Evolutionary conservation across 2,329 filamentous ascomycete genomes (phyloP).

Genomic region (Allantophomopsis cytisporea): DNA sequence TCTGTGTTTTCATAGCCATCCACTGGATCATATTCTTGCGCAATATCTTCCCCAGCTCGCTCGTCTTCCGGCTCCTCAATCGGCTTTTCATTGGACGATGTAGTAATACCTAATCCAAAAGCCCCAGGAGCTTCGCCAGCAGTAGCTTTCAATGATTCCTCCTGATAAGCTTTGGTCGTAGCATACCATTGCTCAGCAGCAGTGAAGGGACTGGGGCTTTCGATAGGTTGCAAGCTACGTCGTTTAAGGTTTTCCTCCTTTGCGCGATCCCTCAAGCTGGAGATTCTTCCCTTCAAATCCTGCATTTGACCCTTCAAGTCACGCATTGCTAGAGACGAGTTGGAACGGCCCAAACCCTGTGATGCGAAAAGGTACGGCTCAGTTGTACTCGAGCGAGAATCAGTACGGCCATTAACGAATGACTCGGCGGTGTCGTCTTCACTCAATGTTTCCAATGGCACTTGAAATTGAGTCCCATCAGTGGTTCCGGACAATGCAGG

Average conservation of each 20-base stretch:
- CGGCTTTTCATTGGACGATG: constrained; percentile 6
- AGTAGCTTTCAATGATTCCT: constrained; percentile 11
- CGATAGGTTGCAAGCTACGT: constrained; percentile 45
- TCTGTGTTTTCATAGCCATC: constrained; percentile 1
- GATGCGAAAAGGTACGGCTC: constrained; percentile 8
- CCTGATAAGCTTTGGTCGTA: constrained; percentile 10
- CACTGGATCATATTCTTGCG: constrained; percentile 9
- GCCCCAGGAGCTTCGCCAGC: constrained; percentile 5
- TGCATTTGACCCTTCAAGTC: constrained; percentile 55
- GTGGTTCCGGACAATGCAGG: too few species aligned
- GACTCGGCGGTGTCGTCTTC: constrained; percentile 27
- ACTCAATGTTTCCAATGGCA: constrained; percentile 33
- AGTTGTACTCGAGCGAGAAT: constrained; percentile 9
- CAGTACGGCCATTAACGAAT: neutral
- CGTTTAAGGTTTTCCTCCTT: constrained; percentile 50
- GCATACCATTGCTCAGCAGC: constrained; percentile 20
- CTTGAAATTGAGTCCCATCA: too few species aligned
- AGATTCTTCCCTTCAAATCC: constrained; percentile 53
- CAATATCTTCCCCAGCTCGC: constrained; percentile 16
- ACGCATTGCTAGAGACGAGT: constrained; percentile 29
- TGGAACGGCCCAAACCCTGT: constrained; percentile 13
- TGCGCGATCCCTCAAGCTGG: constrained; percentile 47
- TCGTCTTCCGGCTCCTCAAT: constrained; percentile 11
- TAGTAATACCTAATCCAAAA: neutral
- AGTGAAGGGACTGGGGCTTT: constrained; percentile 35